Evolutionary conservation across 345 rosid genomes (phyloP).

Genomic region (Pseudoturritis turrita): DNA sequence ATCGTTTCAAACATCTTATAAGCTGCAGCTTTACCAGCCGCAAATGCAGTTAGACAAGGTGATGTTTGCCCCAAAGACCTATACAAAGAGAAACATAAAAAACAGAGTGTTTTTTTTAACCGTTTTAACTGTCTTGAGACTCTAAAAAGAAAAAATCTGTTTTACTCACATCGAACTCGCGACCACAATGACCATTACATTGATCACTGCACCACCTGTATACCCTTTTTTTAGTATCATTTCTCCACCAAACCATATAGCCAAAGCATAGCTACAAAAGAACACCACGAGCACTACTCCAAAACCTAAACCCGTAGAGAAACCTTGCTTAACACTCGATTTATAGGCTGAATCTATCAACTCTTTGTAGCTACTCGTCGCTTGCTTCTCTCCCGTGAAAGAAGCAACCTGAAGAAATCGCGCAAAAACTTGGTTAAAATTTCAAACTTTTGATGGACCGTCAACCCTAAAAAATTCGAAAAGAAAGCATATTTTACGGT

Average conservation of each 20-base stretch:
- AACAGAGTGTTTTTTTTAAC: neutral
- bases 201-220: conserved; percentile 52
- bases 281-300: conserved; percentile 37
- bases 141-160: neutral
- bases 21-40: conserved; percentile 64
- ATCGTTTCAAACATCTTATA: conserved; percentile 71
- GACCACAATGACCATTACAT: conserved; percentile 62
- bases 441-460: neutral
- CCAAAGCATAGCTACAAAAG: conserved; percentile 53
- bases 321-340: conserved; percentile 53
- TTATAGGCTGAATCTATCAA: conserved; percentile 49
- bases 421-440: neutral
- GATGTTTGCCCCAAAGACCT: conserved; percentile 75
- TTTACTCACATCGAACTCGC: conserved; percentile 64
- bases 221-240: conserved; percentile 61
- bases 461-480: neutral
- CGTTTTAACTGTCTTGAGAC: conserved; percentile 29
- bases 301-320: conserved; percentile 52
- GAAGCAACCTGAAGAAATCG: conserved; percentile 56
- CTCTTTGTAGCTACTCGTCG: conserved; percentile 43
- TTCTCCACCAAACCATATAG: conserved; percentile 69
- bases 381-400: conserved; percentile 72
- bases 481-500: conserved; percentile 39
- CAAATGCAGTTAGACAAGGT: conserved; percentile 60
- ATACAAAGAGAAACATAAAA: neutral